Conservation (phyloP, 495 filamentous ascomycete species). For the Aspergillus hancockii region DNA sequence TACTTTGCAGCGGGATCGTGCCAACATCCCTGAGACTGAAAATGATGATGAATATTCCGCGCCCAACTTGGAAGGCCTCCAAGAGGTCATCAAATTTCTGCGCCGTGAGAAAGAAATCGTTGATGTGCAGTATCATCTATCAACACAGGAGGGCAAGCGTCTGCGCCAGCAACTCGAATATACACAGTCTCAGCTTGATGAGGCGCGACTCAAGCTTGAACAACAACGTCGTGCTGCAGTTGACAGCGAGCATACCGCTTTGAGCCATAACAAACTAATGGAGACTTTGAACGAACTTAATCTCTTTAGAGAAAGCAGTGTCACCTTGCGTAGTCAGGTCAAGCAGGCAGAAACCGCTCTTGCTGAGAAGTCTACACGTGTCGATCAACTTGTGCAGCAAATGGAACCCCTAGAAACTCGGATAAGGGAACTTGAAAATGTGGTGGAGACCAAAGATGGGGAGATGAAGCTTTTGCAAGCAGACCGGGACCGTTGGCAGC, state of each 20-base stretch:
- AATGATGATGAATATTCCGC: conserved; percentile 40
- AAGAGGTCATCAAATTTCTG: conserved; percentile 86
- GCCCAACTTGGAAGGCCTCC: conserved; percentile 67
- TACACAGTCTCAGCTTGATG: conserved; percentile 81
- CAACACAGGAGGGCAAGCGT: conserved; percentile 80
- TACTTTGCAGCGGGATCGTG: conserved; percentile 71
- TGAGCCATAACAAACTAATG: conserved; percentile 85
- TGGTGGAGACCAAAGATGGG: conserved; percentile 75
- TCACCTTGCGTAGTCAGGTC: conserved; percentile 80
- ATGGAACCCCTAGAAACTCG: conserved; percentile 81
- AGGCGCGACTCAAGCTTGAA: conserved; percentile 79
- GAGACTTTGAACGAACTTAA: conserved; percentile 94
- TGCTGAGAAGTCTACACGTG: conserved; percentile 67
- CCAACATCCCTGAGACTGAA: conserved; percentile 48
- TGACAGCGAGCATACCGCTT: conserved; percentile 65
- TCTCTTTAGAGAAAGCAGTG: conserved; percentile 88
- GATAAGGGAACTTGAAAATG: conserved; percentile 76
- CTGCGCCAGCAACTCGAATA: conserved; percentile 89
- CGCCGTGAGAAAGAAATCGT: conserved; percentile 98
- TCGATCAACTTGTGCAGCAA: conserved; percentile 70
- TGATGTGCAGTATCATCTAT: conserved; percentile 89
- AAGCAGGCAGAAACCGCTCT: conserved; percentile 75
- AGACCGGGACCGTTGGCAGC: conserved; percentile 88
- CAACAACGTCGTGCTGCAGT: conserved; percentile 80
- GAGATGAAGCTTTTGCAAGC: conserved; percentile 83